Evolutionary conservation across 495 filamentous ascomycete genomes (phyloP), one percentile per base, ranked within the genome.

Genomic region (Talaromyces stipitatus): DNA sequence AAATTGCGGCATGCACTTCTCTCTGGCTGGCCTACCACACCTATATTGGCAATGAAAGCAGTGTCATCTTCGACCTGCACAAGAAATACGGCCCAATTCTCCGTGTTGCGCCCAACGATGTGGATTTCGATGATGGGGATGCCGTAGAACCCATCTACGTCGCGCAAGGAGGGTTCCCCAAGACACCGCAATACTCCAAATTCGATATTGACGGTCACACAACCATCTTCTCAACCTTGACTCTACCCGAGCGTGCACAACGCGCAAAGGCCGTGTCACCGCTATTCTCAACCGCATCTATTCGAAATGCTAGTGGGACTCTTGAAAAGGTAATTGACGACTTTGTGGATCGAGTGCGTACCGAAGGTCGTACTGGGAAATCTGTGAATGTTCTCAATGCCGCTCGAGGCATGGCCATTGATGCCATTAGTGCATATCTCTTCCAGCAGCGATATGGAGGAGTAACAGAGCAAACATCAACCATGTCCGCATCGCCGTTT

Each of bases 191-290:
- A 45, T 82, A 82, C 62, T 58, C 59, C 8, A 83, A 82, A 54
- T 82, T 81, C 60, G 74, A 82, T 53, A 72, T 82, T 51, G 79
- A 79, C 30, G 71, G 69, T 2, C 70, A 75, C 55, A 58, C 60
- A 20, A 77, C 76, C n/a, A 77, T 83, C 6, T 82, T 83, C 66
- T 79, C 76, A 2, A 70, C 72, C 1, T 60, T 64, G 22, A 72
- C 72, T 27, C 56, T 66, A 2, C 64, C 64, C 0, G 67, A 77
- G 57, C 66, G 79, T 22, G 65, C 69, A 2, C 56, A 56, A 1
- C 61, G 80, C 30, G 78, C 77, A 24, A 80, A 78, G 55, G 71
- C 77, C 16, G 78, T 83, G 12, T 61, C 70, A 26, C 63, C 71
- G 4, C 57, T 81, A 24, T 83, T 83, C 58, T 69, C 70, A 7